phyloP scores from a whole-genome alignment of 2,329 filamentous ascomycete genomes.

The Microdochium nivale region DNA sequence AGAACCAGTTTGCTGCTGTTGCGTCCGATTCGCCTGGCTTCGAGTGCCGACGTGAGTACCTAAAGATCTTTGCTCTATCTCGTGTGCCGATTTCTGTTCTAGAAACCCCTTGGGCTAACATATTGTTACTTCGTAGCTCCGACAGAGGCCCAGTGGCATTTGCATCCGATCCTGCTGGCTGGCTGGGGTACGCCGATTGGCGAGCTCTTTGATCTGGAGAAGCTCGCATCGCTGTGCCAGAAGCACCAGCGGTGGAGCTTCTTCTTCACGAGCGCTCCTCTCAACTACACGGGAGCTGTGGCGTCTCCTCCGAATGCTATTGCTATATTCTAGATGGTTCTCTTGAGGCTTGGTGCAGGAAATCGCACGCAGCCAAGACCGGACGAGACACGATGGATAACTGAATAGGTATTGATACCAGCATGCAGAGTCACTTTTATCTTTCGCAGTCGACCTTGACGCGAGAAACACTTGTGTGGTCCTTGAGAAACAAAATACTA shows the following conservation, averaged over 20 bases:
- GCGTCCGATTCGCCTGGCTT: constrained; percentile 33
- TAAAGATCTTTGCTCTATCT: background rate
- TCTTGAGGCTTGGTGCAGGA: no score
- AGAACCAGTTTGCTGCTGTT: constrained; percentile 34
- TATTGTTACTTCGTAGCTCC: background rate
- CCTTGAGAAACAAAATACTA: no score
- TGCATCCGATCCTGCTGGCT: constrained; percentile 6
- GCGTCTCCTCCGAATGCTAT: constrained; percentile 9
- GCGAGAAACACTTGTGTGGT: no score
- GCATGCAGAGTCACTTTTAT: no score
- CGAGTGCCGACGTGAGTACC: constrained; percentile 18
- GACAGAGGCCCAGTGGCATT: background rate
- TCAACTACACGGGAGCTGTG: constrained; percentile 10
- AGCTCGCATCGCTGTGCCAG: constrained; percentile 25
- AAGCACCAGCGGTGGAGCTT: constrained; percentile 26
- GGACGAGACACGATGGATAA: no score
- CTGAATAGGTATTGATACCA: no score
- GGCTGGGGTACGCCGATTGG: constrained; percentile 11
- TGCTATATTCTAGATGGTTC: constrained; percentile 9
- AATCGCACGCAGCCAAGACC: no score
- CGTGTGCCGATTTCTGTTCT: background rate
- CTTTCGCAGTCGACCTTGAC: no score
- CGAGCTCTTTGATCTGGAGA: constrained; percentile 34
- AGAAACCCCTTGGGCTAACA: background rate
- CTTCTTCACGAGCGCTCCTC: constrained; percentile 26